Evolutionary conservation across 352 stramenopile species (phyloP).

Genomic region (Phytophthora constricta): DNA sequence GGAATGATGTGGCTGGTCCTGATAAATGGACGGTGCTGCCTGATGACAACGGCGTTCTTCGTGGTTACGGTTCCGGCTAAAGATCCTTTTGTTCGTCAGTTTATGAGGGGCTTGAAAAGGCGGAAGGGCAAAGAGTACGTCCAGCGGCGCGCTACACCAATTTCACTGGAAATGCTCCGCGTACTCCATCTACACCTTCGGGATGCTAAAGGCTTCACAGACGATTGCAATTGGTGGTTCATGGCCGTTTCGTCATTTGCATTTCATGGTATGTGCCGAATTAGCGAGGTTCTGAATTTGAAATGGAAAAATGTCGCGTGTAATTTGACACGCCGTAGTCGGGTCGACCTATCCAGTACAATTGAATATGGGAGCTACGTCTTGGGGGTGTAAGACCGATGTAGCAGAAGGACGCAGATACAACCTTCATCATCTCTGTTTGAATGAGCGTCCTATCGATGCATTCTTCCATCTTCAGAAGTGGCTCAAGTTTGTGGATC

Average conservation of each 20-base stretch:
- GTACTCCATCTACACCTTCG: conserved; percentile 7
- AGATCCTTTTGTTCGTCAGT: conserved; percentile 8
- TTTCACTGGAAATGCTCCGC: conserved; percentile 2
- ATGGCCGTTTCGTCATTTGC: conserved; percentile 15
- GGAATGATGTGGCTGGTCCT: background rate
- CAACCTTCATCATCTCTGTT: conserved; percentile 7
- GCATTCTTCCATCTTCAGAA: background rate
- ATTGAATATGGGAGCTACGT: conserved; percentile 10
- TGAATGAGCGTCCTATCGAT: background rate
- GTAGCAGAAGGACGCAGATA: conserved; percentile 4
- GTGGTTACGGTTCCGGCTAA: conserved; percentile 5
- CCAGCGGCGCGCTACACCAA: background rate
- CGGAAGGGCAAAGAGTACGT: conserved; percentile 6
- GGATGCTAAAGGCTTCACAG: background rate
- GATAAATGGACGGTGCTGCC: conserved; percentile 22
- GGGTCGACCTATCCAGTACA: background rate
- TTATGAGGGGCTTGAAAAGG: conserved; percentile 6
- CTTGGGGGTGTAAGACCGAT: background rate
- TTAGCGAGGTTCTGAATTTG: conserved; percentile 17
- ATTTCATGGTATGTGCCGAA: conserved; percentile 25
- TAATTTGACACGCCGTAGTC: background rate
- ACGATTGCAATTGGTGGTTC: background rate
- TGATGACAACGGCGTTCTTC: no score
- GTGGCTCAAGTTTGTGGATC: background rate
- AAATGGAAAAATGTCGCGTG: conserved; percentile 16